A percentile compares a stretch with the other conserved stretches of the same genome.
Conservation (phyloP, 2,329 filamentous ascomycete genomes). For the Cercospora zeae-maydis region DNA sequence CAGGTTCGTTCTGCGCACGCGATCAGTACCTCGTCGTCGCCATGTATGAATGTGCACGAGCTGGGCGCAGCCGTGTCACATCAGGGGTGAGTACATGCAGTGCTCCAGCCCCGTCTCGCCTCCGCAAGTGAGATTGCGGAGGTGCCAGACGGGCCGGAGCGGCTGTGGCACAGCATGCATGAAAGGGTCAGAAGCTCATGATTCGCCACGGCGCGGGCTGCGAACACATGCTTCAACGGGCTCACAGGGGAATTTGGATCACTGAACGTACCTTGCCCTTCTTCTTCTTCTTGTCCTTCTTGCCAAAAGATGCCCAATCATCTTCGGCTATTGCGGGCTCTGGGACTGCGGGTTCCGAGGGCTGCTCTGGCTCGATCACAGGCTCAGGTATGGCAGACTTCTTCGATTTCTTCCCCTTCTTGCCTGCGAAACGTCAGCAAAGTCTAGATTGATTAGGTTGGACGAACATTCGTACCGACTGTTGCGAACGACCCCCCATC, state of each 20-base stretch:
- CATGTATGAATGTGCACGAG: constrained; percentile 16
- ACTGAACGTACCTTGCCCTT: constrained; percentile 35
- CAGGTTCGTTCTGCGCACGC: constrained; percentile 29
- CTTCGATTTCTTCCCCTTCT: constrained; percentile 37
- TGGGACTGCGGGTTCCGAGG: constrained; percentile 37
- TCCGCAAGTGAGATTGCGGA: constrained; percentile 33
- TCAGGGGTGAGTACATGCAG: constrained; percentile 19
- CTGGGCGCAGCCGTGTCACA: constrained; percentile 15
- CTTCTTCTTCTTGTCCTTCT: constrained; percentile 34
- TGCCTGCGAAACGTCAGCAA: constrained; percentile 1
- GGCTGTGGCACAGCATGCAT: neutral
- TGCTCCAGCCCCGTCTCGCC: neutral
- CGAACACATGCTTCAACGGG: constrained; percentile 8
- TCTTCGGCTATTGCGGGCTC: constrained; percentile 32
- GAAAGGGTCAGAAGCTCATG: constrained; percentile 11
- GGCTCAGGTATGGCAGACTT: constrained; percentile 33
- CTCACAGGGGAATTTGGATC: constrained; percentile 7
- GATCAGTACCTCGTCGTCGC: constrained; percentile 21
- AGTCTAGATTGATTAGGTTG: neutral
- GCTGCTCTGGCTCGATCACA: constrained; percentile 36
- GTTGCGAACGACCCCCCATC: constrained; percentile 32
- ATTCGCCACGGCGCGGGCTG: constrained; percentile 17
- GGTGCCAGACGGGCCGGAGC: constrained; percentile 27
- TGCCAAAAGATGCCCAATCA: constrained; percentile 19
- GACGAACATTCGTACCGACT: constrained; percentile 40